Conservation (phyloP, 2,329 filamentous ascomycete species). For the Fusarium proliferatum region DNA sequence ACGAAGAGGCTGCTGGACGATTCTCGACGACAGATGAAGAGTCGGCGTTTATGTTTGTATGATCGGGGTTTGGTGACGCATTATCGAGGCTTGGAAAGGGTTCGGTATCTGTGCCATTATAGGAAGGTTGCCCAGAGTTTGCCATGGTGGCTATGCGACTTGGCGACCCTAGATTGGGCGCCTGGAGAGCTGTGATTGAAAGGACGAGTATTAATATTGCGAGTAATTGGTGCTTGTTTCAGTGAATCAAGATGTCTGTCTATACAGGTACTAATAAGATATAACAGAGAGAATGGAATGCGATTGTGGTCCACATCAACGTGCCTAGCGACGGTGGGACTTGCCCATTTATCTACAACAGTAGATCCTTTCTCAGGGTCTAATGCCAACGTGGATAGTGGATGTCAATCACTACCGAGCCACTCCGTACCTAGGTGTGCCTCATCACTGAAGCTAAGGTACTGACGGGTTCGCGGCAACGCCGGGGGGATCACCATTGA, state of each 20-base stretch:
- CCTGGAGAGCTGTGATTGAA: background rate
- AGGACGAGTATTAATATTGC: conserved; percentile 3
- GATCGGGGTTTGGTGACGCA: conserved; percentile 32
- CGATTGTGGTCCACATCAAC: conserved; percentile 24
- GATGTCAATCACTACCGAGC: background rate
- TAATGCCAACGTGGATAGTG: background rate
- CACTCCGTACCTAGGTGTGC: background rate
- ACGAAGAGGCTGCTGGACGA: conserved; percentile 47
- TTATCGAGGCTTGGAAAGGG: conserved; percentile 44
- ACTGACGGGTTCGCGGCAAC: background rate
- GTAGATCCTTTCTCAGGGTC: conserved; percentile 4
- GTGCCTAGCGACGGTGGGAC: conserved; percentile 27
- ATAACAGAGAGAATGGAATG: conserved; percentile 13
- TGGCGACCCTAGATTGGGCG: conserved; percentile 1
- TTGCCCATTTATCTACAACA: conserved; percentile 17
- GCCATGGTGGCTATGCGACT: conserved; percentile 30
- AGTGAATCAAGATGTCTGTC: background rate
- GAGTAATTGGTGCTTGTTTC: background rate
- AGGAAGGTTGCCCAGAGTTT: conserved; percentile 25
- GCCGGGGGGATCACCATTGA: background rate
- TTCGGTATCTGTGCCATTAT: conserved; percentile 36
- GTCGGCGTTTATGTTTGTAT: conserved; percentile 10
- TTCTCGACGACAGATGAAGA: conserved; percentile 26
- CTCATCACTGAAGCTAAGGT: background rate
- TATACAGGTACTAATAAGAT: background rate